Base-by-base conservation (phyloP, 2,329 filamentous ascomycete genomes). In the Fusarium anguioides region DNA sequence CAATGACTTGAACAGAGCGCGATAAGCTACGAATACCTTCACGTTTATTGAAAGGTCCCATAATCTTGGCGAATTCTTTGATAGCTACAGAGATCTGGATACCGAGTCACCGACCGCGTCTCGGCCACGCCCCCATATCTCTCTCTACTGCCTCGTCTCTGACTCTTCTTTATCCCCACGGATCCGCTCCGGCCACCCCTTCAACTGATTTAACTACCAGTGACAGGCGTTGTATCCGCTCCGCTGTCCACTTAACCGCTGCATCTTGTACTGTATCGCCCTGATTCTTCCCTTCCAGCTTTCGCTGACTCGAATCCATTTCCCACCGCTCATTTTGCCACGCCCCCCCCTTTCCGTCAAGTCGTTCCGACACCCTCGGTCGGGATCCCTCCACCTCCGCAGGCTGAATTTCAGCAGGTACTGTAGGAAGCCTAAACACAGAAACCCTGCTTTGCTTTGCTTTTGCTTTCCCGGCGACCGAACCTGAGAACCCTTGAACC, bases 281-380 rank as follows among this genome's bases (percentile, higher is more conserved):
- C 63, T 66, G 48, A 17, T 63, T 53, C 44, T 62, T 36, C 41
- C 41, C 40, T 45, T 52, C 46, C 27, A 56, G 45, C 20, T 56
- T n/a, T n/a, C 37, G 42, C 49, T 61, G 48, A 57, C 59, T 55
- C 49, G 47, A 50, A 46, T n/a, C n/a, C n/a, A n/a, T 48, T 57
- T 66, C 51, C 63, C 63, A 66, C 63, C 63, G 63, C 63, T 66
- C 47, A 47, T 63, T 58, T 57, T 21, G n/a, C 35, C 56, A 68
- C 64, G 37, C 59, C 63, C 61, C 55, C n/a, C 40, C 21, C 23
- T 27, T 33, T 20, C 21, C 26, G 29, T 31, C 35, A 14, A 18
- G 23, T 49, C 35, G 35, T 21, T 21, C 21, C 24, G 21, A 18
- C 23, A 33, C 56, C 44, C 17, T 47, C 57, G 40, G 39, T 66